Base-by-base conservation (phyloP, 1,284 basidiomycete genomes). In the Ceratobasidium theobromae region DNA sequence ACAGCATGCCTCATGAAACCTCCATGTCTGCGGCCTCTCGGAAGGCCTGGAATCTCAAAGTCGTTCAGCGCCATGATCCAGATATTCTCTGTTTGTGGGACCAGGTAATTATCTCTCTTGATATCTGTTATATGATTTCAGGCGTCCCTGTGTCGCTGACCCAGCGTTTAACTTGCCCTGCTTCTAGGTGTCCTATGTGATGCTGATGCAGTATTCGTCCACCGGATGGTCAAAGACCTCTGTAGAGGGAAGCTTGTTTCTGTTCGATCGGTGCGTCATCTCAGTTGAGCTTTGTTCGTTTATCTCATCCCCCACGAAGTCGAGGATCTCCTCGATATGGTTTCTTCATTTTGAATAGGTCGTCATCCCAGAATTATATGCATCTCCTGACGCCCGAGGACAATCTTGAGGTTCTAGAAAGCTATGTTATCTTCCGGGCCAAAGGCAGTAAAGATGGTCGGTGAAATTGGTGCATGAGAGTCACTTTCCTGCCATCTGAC, bases 241-340 rank as follows among this genome's bases (percentile, higher is more conserved):
- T 27, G 89, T 81, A 72, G 93, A 95, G 75, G 93, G 93, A 1
- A 89, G 86, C 72, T 90, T 95, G 84, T 95, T 95, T 77, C 79
- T 95, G 67, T 93, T 89, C 73, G 88, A 92, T 74, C 81, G 91
- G 88, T 91, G 72, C 69, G 84, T 74, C 16, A 11, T 18, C n/a
- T 21, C 16, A 8, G 33, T 23, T 5, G 9, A 25, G 4, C 1
- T 32, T 14, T 41, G 49, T 21, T 14, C 9, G 11, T n/a, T 40
- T 40, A 25, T 38, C 45, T 52, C 27, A 40, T 64, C 2, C 9
- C 21, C 51, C 23, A 41, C 27, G 32, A 33, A 70, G 69, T 35
- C 66, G 51, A 60, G 68, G 58, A n/a, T 33, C 32, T 18, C 92
- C 93, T 0, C 86, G 85, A 40, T 93, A 93, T 74, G 92, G 91